Evolutionary conservation across 2,329 filamentous ascomycete genomes (phyloP).

Genomic region (Xylaria sp.): DNA sequence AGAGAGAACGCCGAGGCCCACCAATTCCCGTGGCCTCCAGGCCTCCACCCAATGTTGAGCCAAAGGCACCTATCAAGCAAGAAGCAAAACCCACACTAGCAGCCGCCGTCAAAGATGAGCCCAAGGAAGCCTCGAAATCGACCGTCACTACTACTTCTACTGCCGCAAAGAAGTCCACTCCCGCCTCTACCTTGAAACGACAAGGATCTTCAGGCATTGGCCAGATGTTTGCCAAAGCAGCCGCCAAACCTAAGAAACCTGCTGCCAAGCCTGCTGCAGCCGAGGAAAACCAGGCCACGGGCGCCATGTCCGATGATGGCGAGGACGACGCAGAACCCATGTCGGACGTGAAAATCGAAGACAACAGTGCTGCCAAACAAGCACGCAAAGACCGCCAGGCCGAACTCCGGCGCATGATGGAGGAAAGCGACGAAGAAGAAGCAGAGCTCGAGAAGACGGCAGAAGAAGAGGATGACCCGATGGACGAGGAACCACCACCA

Average conservation of each 20-base stretch:
- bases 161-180: conserved; percentile 48
- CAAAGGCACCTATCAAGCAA: conserved; percentile 41
- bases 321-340: conserved; percentile 40
- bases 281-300: conserved; percentile 28
- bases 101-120: conserved; percentile 45
- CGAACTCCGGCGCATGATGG: conserved; percentile 44
- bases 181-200: conserved; percentile 56
- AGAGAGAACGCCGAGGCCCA: conserved; percentile 50
- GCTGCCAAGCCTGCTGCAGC: conserved; percentile 24
- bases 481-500: conserved; percentile 35
- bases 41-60: conserved; percentile 38
- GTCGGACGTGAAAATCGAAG: conserved; percentile 35
- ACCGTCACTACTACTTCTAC: conserved; percentile 40
- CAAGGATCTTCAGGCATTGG: conserved; percentile 43
- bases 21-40: conserved; percentile 37
- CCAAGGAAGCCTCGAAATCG: conserved; percentile 41
- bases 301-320: conserved; percentile 42
- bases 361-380: conserved; percentile 28
- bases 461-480: conserved; percentile 36
- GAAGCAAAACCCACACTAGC: conserved; percentile 42
- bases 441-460: conserved; percentile 31
- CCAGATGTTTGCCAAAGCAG: conserved; percentile 44
- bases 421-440: conserved; percentile 43
- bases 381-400: conserved; percentile 38
- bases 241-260: conserved; percentile 42